A percentile compares a stretch with the other conserved stretches of the same genome.
These are phyloP conservation scores for Globisporangium rhizosaccharum DNA, from an alignment of 352 stramenopile species.

Conservation along the genomic window DNA sequence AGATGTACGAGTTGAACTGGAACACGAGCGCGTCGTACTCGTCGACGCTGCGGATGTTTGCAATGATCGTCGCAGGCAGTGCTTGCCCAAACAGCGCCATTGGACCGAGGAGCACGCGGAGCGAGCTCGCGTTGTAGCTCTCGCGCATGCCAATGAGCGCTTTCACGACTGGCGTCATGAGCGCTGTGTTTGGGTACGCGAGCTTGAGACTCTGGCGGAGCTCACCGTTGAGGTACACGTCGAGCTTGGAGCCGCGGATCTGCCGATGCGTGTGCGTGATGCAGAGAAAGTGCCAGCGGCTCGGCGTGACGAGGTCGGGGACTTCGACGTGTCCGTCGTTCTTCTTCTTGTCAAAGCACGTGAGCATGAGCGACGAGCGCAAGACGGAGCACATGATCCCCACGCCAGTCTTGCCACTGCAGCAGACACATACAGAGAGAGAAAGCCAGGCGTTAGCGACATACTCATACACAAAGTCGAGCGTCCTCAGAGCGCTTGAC, in stretches of 20 bases:
- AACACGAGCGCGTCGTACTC: slow-evolving; percentile 73
- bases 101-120: slow-evolving; percentile 59
- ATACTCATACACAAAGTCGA: background rate
- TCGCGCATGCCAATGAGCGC: slow-evolving; percentile 76
- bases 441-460: background rate
- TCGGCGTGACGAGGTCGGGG: slow-evolving; percentile 56
- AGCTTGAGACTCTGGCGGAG: slow-evolving; percentile 68
- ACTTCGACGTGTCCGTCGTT: slow-evolving; percentile 82
- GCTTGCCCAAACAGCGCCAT: slow-evolving; percentile 58
- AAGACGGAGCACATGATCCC: slow-evolving; percentile 78
- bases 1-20: slow-evolving; percentile 77
- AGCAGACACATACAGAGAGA: background rate
- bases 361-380: slow-evolving; percentile 69
- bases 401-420: slow-evolving; percentile 61
- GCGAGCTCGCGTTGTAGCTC: slow-evolving; percentile 48
- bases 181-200: slow-evolving; percentile 70
- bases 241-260: slow-evolving; percentile 76
- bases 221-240: slow-evolving; percentile 76
- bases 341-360: slow-evolving; percentile 82
- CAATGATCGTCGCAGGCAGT: slow-evolving; percentile 50
- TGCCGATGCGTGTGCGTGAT: slow-evolving; percentile 84
- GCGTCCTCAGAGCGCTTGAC: background rate
- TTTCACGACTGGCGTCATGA: slow-evolving; percentile 74
- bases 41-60: slow-evolving; percentile 60
- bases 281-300: slow-evolving; percentile 74